These are phyloP conservation scores for Saccharomyces pastorianus DNA, from an alignment of 1,139 yeast genomes.

Conservation along the genomic window DNA sequence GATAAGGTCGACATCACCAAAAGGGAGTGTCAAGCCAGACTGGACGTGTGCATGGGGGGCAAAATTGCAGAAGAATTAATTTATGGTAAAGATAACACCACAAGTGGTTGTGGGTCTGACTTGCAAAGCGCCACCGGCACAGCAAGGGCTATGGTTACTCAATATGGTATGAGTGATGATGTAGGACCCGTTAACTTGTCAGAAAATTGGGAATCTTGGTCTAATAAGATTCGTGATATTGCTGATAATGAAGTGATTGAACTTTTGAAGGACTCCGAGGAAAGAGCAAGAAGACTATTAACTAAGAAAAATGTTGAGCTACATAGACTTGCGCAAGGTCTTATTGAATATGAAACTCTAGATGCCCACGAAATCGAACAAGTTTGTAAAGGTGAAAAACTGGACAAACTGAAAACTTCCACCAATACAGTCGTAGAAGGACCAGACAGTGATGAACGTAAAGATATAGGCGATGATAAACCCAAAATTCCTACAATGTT, in stretches of 20 bases:
- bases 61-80: slow-evolving; percentile 92
- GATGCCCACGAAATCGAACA: slow-evolving; percentile 86
- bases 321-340: slow-evolving; percentile 82
- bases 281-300: slow-evolving; percentile 66
- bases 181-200: slow-evolving; percentile 88
- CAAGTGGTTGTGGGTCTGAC: slow-evolving; percentile 92
- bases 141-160: slow-evolving; percentile 94
- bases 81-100: slow-evolving; percentile 85
- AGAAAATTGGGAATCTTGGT: slow-evolving; percentile 92
- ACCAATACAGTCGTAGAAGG: slow-evolving; percentile 73
- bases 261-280: slow-evolving; percentile 65
- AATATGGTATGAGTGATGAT: slow-evolving; percentile 90
- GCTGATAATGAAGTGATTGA: slow-evolving; percentile 90
- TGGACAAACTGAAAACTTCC: slow-evolving; percentile 57
- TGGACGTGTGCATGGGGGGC: slow-evolving; percentile 99
- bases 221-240: slow-evolving; percentile 73
- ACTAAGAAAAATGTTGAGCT: slow-evolving; percentile 59
- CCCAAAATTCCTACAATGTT: slow-evolving; percentile 29
- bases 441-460: slow-evolving; percentile 36
- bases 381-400: slow-evolving; percentile 68
- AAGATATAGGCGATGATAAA: slow-evolving; percentile 27
- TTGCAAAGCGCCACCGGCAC: slow-evolving; percentile 81
- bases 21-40: slow-evolving; percentile 79
- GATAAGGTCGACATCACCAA: slow-evolving; percentile 92
- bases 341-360: slow-evolving; percentile 90